Evolutionary conservation across 2,329 filamentous ascomycete genomes (phyloP), one percentile per base, ranked within the genome.

Genomic region (Thielaviopsis ethacetica): DNA sequence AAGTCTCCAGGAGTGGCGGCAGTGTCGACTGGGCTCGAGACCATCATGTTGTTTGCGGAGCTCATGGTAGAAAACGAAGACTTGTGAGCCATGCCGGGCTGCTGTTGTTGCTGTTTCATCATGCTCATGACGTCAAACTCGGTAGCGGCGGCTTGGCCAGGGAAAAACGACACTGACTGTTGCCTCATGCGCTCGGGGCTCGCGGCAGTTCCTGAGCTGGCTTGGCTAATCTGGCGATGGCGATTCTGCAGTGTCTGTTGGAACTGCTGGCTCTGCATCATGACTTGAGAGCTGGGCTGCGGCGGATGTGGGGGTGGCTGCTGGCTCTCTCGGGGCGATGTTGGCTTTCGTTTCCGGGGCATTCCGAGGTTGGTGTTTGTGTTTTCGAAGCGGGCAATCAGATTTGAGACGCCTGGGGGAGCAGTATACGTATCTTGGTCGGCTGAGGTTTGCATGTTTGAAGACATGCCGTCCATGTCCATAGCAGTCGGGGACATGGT

Each of bases 241-340:
- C 34, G 63, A 5, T 53, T 59, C 15, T 63, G 54, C 38, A 62
- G 59, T 38, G 63, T 65, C 41, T 68, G 56, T 34, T 61, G 52
- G 26, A 24, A 44, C 34, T 62, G 44, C n/a, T 59, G 49, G 56
- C 53, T 47, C 52, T 59, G 50, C 34, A 57, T 17, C 41, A 63
- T 24, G 53, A 52, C n/a, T 19, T 58, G 24, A 5, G 55, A 22
- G 22, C 30, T 51, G 12, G 51, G 59, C 38, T 58, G 57, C 21
- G 59, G 22, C 15, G 47, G 50, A 54, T 57, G 53, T 49, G 54
- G 53, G 49, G 34, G 50, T 47, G 50, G 38, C 47, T 61, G 44
- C 22, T 56, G 13, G 59, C 56, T 57, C 59, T 62, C 58, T 12
- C 44, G 24, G 22, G 53, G 54, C 7, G 52, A 53, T 10, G 50